These are phyloP conservation scores for Lactifluus rugatus DNA, from an alignment of 768 basidiomycete species.

Conservation along the genomic window DNA sequence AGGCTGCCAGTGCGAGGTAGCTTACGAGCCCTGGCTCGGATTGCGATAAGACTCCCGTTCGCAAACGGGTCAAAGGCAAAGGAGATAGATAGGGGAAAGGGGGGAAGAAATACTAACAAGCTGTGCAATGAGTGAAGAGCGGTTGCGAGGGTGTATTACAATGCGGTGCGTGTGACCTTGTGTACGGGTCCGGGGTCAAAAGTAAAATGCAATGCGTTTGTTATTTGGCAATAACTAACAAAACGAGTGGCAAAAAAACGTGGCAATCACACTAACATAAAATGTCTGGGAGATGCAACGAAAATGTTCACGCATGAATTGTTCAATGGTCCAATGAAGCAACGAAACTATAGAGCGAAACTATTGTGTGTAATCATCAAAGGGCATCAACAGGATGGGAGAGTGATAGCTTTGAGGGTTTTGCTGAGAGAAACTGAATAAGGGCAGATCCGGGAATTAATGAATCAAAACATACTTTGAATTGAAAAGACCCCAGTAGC, in stretches of 20 bases:
- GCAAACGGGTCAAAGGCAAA: not conserved
- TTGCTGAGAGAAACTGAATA: constrained; percentile 36
- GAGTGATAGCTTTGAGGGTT: constrained; percentile 59
- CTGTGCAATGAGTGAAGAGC: not conserved
- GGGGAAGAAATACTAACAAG: not conserved
- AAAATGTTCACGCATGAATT: not conserved
- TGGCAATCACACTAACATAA: not conserved
- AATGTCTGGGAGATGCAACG: not conserved
- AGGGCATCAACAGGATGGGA: constrained; percentile 43
- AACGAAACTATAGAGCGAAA: not conserved
- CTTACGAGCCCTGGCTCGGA: not conserved
- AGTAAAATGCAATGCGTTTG: not conserved
- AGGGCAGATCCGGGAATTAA: not conserved
- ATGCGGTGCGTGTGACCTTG: constrained; percentile 2
- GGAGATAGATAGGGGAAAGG: not conserved
- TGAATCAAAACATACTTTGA: constrained; percentile 33
- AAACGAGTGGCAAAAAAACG: constrained; percentile 5
- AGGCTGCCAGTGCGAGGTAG: not conserved
- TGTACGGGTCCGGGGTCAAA: not conserved
- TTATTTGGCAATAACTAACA: constrained; percentile 6
- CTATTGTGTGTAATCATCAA: not conserved
- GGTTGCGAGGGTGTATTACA: constrained; percentile 1
- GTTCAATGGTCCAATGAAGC: not conserved
- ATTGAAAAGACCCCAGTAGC: constrained; percentile 61
- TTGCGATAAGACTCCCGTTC: not conserved